Evolutionary conservation across 495 filamentous ascomycete genomes (phyloP), one percentile per base, ranked within the genome.

Genomic region (Echria macrotheca): DNA sequence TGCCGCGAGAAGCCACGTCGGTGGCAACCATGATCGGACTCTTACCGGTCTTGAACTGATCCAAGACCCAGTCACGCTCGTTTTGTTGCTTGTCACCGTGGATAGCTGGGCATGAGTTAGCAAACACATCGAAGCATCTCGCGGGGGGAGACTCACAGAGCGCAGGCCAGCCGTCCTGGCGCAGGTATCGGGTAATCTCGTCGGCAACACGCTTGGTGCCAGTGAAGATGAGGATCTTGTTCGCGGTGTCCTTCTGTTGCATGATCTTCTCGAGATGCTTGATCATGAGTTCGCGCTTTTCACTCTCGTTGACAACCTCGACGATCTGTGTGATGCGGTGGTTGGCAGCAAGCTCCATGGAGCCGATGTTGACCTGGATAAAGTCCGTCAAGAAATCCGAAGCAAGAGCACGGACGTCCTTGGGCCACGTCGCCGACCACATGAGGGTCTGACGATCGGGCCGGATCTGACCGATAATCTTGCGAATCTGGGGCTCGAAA

Each of bases 391-490:
- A 79, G 78, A 94, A 98, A 66, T 98, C 93, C 25, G 86, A 77
- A n/a, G 93, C 93, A 50, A 97, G 76, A 64, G 88, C 85, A 58
- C 93, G 91, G 56, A 98, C 91, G 67, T 98, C 93, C 82, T 97
- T 98, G 53, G 93, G 93, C 93, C 93, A 98, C 6, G 93, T 98
- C 58, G 93, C 93, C 49, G 93, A 98, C 93, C 93, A 98, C 93
- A 98, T 98, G 81, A 91, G 95, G 53, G 93, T 98, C 62, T 98
- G 93, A 77, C 93, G 86, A 67, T 98, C 93, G 50, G 93, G 93
- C 56, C 93, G 89, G 73, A 98, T 98, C 74, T 98, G 93, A 41
- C 85, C 76, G 55, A 98, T 89, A 57, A 97, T 95, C 79, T 96
- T 95, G 71, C 90, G 85, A 62, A 90, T 89, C 62, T 88, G 83